These are phyloP conservation scores for Clonostachys sp. DNA, from an alignment of 2,329 filamentous ascomycete species.

Conservation along the genomic window DNA sequence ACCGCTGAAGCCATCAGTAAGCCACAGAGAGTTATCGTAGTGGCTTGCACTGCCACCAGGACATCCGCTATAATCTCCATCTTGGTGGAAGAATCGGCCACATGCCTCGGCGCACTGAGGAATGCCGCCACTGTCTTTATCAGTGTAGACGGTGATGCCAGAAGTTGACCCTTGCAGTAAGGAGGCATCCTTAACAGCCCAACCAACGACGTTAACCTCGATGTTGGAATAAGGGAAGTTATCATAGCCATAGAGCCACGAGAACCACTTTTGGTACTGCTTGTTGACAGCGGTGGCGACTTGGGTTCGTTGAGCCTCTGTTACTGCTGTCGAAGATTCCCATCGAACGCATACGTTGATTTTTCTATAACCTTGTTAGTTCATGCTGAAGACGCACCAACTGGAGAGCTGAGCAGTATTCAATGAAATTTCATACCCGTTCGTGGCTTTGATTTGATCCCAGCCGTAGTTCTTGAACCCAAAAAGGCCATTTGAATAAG, in stretches of 20 bases:
- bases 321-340: constrained; percentile 29
- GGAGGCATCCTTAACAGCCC: constrained; percentile 29
- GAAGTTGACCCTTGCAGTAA: constrained; percentile 29
- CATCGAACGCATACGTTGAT: constrained; percentile 33
- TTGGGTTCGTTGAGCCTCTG: constrained; percentile 27
- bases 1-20: constrained; percentile 37
- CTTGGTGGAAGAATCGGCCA: constrained; percentile 2
- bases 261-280: constrained; percentile 33
- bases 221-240: constrained; percentile 33
- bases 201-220: constrained; percentile 34
- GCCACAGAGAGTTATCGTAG: constrained; percentile 41
- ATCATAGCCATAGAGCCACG: constrained; percentile 35
- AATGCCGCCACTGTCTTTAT: constrained; percentile 27
- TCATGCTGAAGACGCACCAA: too few relatives aligned
- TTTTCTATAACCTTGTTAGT: neutral
- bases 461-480: neutral
- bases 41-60: constrained; percentile 17
- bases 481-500: neutral
- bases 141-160: constrained; percentile 33
- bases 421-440: neutral
- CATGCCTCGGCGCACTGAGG: constrained; percentile 27
- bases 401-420: too few relatives aligned
- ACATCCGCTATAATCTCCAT: constrained; percentile 1
- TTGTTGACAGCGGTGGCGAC: constrained; percentile 24
- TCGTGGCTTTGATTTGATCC: neutral